Evolutionary conservation across 495 filamentous ascomycete species (phyloP).

Genomic region (Neurospora sp.): DNA sequence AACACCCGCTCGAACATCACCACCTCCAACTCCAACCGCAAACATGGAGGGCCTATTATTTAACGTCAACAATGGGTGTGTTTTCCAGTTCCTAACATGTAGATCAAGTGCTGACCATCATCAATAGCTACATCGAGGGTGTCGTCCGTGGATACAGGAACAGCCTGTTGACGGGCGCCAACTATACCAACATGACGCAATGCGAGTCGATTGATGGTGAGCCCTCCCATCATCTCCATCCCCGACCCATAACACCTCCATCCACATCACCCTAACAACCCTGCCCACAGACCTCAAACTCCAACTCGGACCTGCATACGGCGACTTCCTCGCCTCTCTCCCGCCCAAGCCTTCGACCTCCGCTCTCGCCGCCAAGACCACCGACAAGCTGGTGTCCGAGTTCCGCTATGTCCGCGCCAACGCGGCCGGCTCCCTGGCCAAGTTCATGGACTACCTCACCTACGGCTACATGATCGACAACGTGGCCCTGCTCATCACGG

Average conservation of each 20-base stretch:
- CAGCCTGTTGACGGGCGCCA: slow-evolving; percentile 75
- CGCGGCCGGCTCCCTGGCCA: slow-evolving; percentile 76
- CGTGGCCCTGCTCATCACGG: slow-evolving; percentile 94
- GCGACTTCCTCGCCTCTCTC: slow-evolving; percentile 89
- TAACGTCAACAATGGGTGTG: slow-evolving; percentile 89
- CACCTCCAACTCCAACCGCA: slow-evolving; percentile 2
- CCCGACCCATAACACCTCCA: not conserved
- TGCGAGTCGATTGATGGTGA: slow-evolving; percentile 97
- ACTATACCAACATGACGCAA: slow-evolving; percentile 94
- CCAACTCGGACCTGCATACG: slow-evolving; percentile 91
- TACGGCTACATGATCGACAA: slow-evolving; percentile 99
- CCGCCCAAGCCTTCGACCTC: slow-evolving; percentile 97
- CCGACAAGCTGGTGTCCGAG: slow-evolving; percentile 94
- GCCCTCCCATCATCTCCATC: slow-evolving; percentile 6
- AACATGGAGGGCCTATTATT: slow-evolving; percentile 93
- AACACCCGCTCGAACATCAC: not conserved
- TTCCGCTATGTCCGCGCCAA: slow-evolving; percentile 94
- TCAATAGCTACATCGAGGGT: slow-evolving; percentile 79
- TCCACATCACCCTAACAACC: not conserved
- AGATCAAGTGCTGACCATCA: slow-evolving; percentile 20
- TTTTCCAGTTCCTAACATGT: not conserved
- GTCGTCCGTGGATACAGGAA: slow-evolving; percentile 96
- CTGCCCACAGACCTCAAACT: slow-evolving; percentile 75
- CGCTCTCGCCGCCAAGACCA: slow-evolving; percentile 84
- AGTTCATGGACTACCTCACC: slow-evolving; percentile 94